Evolutionary conservation across 805 yeast genomes (phyloP), one percentile per base, ranked within the genome.

Genomic region (Komagataella phaffii): DNA sequence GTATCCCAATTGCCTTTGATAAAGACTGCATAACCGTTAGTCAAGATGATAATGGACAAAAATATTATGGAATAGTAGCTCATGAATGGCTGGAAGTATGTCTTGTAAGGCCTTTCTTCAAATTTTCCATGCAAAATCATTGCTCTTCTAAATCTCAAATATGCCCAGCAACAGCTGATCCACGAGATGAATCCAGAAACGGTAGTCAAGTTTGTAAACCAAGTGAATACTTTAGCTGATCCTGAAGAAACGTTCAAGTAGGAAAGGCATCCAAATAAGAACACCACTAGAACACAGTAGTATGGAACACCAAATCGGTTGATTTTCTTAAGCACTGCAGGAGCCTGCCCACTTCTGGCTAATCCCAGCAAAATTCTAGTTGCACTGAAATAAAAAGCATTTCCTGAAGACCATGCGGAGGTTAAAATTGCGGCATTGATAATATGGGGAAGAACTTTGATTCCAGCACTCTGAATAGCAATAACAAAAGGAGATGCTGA

Each of bases 401-500:
- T 88, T 36, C 88, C 88, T 49, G 90, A 89, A 12, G 91, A 61
- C 49, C 69, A 75, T 17, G 74, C 73, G 3, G 72, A 65, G 2
- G 71, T 60, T 24, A 74, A 58, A 43, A 88, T 83, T 61, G 85
- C 80, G 2, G 83, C 91, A 63, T 89, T 89, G 61, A 88, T 75
- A 49, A 89, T 79, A 57, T 83, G 85, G 52, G 88, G 90, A 56
- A 88, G 70, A 1, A 79, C 90, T 24, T 64, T 62, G 56, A 88
- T 85, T 50, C 77, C 72, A 17, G 88, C 85, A 57, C 74, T 75
- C 59, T 79, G 79, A 60, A 88, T 83, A 51, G 95, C 96, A 62
- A 87, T 82, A 51, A 87, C 91, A 60, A 85, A 88, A 40, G 96
- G 96, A 14, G 95, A 85, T 18, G 91, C 91, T 48, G 83, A 78